These are phyloP conservation scores for Blastobotrys muscicola DNA, from an alignment of 805 yeast species.

Conservation along the genomic window DNA sequence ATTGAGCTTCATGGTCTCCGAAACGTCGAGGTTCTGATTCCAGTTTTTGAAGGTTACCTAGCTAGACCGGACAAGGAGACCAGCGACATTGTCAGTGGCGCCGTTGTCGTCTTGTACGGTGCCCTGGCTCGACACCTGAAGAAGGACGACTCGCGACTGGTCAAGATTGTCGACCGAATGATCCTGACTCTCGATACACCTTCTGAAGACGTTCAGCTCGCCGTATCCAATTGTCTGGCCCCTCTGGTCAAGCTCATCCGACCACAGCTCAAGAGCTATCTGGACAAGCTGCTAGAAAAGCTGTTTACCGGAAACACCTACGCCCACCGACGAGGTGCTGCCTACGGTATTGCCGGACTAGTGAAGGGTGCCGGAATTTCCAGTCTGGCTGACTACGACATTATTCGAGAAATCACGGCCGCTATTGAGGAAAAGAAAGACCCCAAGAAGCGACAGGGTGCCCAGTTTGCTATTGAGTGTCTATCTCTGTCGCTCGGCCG, in stretches of 20 bases:
- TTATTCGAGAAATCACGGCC: conserved; percentile 62
- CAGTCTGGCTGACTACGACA: conserved; percentile 63
- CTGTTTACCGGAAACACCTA: conserved; percentile 44
- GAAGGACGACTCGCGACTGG: conserved; percentile 65
- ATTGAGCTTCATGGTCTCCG: conserved; percentile 55
- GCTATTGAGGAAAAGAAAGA: conserved; percentile 85
- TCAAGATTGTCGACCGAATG: conserved; percentile 55
- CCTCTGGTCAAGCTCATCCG: conserved; percentile 56
- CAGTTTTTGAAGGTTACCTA: conserved; percentile 63
- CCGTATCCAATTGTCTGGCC: conserved; percentile 77
- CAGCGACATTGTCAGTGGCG: conserved; percentile 62
- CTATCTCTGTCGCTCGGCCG: conserved; percentile 67
- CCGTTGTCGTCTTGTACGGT: conserved; percentile 82
- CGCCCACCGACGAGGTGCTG: conserved; percentile 77
- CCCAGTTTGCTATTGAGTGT: conserved; percentile 76
- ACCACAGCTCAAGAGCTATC: conserved; percentile 39
- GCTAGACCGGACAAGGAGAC: conserved; percentile 31
- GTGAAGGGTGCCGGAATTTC: conserved; percentile 84
- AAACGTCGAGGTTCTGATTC: conserved; percentile 64
- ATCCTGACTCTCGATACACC: conserved; percentile 74
- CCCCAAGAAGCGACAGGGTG: conserved; percentile 71
- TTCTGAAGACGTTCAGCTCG: conserved; percentile 81
- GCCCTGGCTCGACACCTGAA: conserved; percentile 79
- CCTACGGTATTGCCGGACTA: conserved; percentile 91
- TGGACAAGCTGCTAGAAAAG: conserved; percentile 50